Evolutionary conservation across 2,329 filamentous ascomycete species (phyloP), one percentile per base, ranked within the genome.

Genomic region (Nemania sp.): DNA sequence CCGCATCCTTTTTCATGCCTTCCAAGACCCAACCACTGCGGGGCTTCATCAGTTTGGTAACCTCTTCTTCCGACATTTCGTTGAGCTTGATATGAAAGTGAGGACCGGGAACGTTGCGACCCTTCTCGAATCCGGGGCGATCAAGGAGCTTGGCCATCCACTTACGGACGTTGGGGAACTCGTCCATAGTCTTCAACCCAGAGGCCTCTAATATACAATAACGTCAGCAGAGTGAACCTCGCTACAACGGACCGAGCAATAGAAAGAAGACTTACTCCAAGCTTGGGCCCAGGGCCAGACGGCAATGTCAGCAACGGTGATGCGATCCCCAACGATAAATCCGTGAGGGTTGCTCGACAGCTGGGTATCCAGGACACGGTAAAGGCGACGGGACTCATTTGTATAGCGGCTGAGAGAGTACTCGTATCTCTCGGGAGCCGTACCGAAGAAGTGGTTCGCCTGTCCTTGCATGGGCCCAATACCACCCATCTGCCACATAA

Each of bases 371-470:
- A 97, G 83, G 47, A 93, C 89, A 55, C 88, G 84, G 81, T 96
- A 97, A 2, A 97, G 84, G 18, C 93, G 89, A n/a, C 90, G 85
- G 0, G 92, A 93, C 81, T 97, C 93, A 78, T 93, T 96, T 75
- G 86, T 81, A 81, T 97, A 97, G 58, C 93, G 87, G 76, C 92
- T 88, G 60, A 95, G 87, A 71, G 91, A 93, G 77, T 97, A 97
- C 75, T 90, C 84, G 75, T 96, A 94, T 77, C 87, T 88, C 77
- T 93, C 91, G 0, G 92, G 20, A 5, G 20, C 27, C 11, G 67
- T 69, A 6, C 59, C 64, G 57, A 69, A 56, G 60, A 73, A 73
- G 57, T 73, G 58, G 29, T 52, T 53, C 26, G 58, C 45, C 29
- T 66, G 62, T 43, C 66, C 32, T 27, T 52, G 54, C 54, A 55